Evolutionary conservation across 2,329 filamentous ascomycete genomes (phyloP), one percentile per base, ranked within the genome.

Genomic region (Aspergillus aculeatus): DNA sequence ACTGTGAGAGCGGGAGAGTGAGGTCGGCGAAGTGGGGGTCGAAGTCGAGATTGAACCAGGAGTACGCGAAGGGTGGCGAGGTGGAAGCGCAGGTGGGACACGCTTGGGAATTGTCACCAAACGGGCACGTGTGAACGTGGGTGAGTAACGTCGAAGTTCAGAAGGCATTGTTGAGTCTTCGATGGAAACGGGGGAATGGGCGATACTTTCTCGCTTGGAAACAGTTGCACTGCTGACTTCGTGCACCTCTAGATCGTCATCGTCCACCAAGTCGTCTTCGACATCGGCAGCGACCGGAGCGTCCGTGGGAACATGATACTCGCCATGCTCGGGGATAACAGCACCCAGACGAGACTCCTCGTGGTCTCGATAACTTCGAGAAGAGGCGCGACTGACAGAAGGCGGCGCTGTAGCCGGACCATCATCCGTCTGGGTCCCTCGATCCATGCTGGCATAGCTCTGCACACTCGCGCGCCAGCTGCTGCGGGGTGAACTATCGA

Each of bases 41-140:
- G 62, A 69, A 47, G 61, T 62, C 57, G 58, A 69, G 59, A 32
- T 61, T 56, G 58, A 69, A 60, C 26, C 62, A 57, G 62, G 68
- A 61, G 59, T 63, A 55, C 74, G 74, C 10, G 70, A 66, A 16
- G 91, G 89, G 70, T 90, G 96, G 51, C 92, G 83, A 3, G 86
- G 83, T 1, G 93, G 93, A 12, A 96, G 83, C 9, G 90, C 87
- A 1, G 93, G 92, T 1, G 91, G 69, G 1, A 88, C 77, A 38
- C 92, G 85, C 77, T 94, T 96, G 12, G 90, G 87, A 60, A 97
- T 96, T 50, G 86, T 92, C 29, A 97, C 91, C 54, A 97, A 81
- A 54, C 89, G 89, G 24, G 92, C 91, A 70, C 90, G 89, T 44
- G 86, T 89, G 58, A 92, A 86, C 57, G 86, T 83, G 56, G 89